phyloP scores from a whole-genome alignment of 2,329 filamentous ascomycete genomes.

The Arthroderma sp. region DNA sequence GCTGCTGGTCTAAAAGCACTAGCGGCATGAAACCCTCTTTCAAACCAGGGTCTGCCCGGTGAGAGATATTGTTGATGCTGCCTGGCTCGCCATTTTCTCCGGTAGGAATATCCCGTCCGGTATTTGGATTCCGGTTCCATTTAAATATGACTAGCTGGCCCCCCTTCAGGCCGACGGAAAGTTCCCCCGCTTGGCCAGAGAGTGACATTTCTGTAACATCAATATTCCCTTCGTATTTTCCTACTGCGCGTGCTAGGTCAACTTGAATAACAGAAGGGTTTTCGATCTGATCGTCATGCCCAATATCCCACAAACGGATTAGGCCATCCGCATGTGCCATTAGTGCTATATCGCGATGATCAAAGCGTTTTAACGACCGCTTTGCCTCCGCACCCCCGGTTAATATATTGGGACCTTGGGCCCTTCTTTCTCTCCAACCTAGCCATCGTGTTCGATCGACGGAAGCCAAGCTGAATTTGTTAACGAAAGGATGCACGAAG shows the following conservation, averaged over 20 bases:
- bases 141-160: constrained; percentile 82
- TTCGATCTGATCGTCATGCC: constrained; percentile 85
- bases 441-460: constrained; percentile 75
- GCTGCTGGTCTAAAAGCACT: constrained; percentile 67
- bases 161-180: constrained; percentile 64
- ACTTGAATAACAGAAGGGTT: constrained; percentile 71
- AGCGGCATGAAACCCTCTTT: constrained; percentile 72
- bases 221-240: constrained; percentile 56
- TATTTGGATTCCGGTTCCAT: constrained; percentile 69
- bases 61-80: constrained; percentile 60
- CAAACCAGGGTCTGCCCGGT: constrained; percentile 56
- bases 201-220: constrained; percentile 70
- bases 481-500: constrained; percentile 82
- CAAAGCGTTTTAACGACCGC: constrained; percentile 60
- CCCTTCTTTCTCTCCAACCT: constrained; percentile 72
- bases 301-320: constrained; percentile 83
- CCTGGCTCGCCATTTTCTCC: constrained; percentile 48
- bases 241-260: constrained; percentile 70
- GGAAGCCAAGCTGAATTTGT: constrained; percentile 55
- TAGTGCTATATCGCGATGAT: constrained; percentile 71
- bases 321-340: constrained; percentile 84
- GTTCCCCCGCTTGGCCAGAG: constrained; percentile 66
- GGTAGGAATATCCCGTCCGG: constrained; percentile 46
- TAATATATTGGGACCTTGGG: constrained; percentile 63
- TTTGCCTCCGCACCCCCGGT: constrained; percentile 64